Conservation (phyloP, 495 filamentous ascomycete genomes). For the Trichoderma gamsii region DNA sequence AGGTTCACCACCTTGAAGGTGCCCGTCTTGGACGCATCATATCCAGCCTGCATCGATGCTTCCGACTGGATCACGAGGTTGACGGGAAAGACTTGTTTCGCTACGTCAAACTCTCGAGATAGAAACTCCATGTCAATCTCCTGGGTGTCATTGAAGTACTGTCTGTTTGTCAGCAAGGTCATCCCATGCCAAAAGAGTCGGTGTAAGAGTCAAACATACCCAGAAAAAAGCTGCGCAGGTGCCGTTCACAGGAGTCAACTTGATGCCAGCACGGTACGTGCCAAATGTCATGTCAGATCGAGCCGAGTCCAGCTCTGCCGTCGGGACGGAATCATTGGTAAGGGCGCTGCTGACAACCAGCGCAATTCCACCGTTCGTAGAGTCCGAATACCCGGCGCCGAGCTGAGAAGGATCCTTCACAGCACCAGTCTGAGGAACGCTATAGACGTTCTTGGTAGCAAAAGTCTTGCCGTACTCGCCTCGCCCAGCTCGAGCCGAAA, state of each 20-base stretch:
- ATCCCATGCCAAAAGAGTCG: background rate
- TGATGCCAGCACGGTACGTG: constrained; percentile 60
- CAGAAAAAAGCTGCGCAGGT: constrained; percentile 77
- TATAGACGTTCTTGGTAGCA: constrained; percentile 45
- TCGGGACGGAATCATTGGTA: constrained; percentile 47
- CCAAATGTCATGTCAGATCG: constrained; percentile 58
- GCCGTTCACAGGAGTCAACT: constrained; percentile 49
- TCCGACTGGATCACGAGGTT: constrained; percentile 68
- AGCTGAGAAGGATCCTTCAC: constrained; percentile 26
- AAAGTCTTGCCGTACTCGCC: constrained; percentile 64
- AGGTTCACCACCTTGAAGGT: constrained; percentile 50
- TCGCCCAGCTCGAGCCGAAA: constrained; percentile 43
- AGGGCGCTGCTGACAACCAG: constrained; percentile 49
- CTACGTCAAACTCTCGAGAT: constrained; percentile 49
- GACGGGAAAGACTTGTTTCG: constrained; percentile 46
- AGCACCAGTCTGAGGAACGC: constrained; percentile 39
- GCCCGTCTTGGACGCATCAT: constrained; percentile 49
- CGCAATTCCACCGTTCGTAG: constrained; percentile 47
- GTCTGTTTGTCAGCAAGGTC: background rate
- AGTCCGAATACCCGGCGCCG: constrained; percentile 26
- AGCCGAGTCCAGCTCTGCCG: constrained; percentile 53
- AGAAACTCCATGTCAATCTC: constrained; percentile 78
- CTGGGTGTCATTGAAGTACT: constrained; percentile 72
- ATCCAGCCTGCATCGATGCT: constrained; percentile 46
- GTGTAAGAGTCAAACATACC: constrained; percentile 38